Conservation (phyloP, 2,329 filamentous ascomycete species). For the Fusarium sp. region DNA sequence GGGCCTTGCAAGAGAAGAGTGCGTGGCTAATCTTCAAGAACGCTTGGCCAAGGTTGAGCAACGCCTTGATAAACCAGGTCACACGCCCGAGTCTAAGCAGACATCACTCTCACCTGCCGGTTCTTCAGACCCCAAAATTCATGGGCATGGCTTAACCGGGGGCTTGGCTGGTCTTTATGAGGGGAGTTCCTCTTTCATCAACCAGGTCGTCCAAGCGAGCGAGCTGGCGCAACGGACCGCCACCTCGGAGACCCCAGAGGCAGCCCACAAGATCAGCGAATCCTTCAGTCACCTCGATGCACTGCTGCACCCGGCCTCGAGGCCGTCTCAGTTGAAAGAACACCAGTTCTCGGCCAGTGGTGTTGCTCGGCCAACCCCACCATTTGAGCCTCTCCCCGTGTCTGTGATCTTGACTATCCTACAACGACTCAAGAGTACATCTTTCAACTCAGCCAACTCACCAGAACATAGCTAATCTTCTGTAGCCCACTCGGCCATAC, state of each 20-base stretch:
- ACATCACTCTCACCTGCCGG: slow-evolving; percentile 3
- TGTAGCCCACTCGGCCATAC: slow-evolving; percentile 13
- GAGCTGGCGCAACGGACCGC: slow-evolving; percentile 33
- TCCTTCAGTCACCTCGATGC: slow-evolving; percentile 28
- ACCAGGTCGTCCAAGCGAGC: slow-evolving; percentile 32
- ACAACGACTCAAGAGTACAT: slow-evolving; percentile 24
- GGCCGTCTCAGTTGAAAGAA: not conserved
- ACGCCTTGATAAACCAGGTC: slow-evolving; percentile 10
- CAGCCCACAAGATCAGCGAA: slow-evolving; percentile 32
- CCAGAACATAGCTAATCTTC: not conserved
- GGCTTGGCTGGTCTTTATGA: slow-evolving; percentile 26
- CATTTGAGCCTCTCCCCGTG: slow-evolving; percentile 20
- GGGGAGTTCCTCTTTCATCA: slow-evolving; percentile 38
- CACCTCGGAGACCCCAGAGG: slow-evolving; percentile 27
- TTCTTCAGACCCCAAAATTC: slow-evolving; percentile 13
- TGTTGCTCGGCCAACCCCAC: slow-evolving; percentile 4
- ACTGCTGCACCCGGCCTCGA: not conserved
- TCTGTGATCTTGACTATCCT: slow-evolving; percentile 23
- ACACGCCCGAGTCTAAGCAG: not conserved
- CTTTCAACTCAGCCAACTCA: not conserved
- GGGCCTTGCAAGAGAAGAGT: slow-evolving; percentile 23
- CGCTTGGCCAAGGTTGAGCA: slow-evolving; percentile 32
- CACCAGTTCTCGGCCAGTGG: not conserved
- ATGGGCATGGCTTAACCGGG: slow-evolving; percentile 1
- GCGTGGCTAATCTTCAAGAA: slow-evolving; percentile 23